These are phyloP conservation scores for Centrapalus pauciflorus DNA, from an alignment of 129 eudicot genomes.

Conservation along the genomic window DNA sequence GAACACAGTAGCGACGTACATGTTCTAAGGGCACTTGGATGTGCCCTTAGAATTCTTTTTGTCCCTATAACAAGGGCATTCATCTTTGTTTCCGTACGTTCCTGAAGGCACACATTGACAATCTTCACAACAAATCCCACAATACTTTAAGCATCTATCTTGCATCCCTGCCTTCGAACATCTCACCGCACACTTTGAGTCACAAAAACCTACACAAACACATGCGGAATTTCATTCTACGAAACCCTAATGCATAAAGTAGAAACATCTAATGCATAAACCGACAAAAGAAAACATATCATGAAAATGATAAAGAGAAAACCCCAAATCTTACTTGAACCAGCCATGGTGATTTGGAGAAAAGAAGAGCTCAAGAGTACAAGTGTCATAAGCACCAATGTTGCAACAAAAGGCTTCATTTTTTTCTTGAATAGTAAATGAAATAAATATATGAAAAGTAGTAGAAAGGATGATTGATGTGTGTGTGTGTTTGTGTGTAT, in stretches of 20 bases:
- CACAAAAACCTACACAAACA: slow-evolving; percentile 38
- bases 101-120: slow-evolving; percentile 89
- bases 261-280: neutral
- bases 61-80: slow-evolving; percentile 86
- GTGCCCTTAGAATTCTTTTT: slow-evolving; percentile 67
- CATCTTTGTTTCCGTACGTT: slow-evolving; percentile 65
- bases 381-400: slow-evolving; percentile 29
- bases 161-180: slow-evolving; percentile 64
- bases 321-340: slow-evolving; percentile 39
- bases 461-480: neutral
- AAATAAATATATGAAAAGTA: neutral
- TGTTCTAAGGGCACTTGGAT: slow-evolving; percentile 61
- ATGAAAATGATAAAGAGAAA: neutral
- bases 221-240: neutral
- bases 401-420: slow-evolving; percentile 42
- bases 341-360: slow-evolving; percentile 45
- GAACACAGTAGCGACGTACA: neutral
- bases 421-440: neutral
- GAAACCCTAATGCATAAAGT: neutral
- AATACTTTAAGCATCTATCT: slow-evolving; percentile 66
- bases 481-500: slow-evolving; percentile 13
- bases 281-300: neutral
- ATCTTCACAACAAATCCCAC: slow-evolving; percentile 70
- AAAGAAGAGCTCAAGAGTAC: slow-evolving; percentile 40
- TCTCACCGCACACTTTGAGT: slow-evolving; percentile 55